phyloP scores from a whole-genome alignment of 2,329 filamentous ascomycete species.

The Seiridium cupressi region DNA sequence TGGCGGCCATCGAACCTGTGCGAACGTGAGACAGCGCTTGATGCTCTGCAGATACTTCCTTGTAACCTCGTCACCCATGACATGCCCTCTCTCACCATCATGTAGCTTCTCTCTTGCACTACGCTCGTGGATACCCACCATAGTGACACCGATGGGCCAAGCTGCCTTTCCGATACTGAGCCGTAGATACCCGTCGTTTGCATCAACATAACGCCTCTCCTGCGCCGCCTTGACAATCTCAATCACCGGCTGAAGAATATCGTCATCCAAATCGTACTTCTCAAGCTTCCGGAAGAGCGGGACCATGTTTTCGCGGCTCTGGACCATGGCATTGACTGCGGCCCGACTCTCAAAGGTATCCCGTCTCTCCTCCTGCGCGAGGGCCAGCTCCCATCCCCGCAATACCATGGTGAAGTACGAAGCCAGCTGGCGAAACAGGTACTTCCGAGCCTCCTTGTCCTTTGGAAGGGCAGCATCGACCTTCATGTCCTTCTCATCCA shows the following conservation, averaged over 20 bases:
- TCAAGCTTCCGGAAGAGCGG: conserved; percentile 91
- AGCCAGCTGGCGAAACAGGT: conserved; percentile 82
- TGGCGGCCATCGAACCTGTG: conserved; percentile 94
- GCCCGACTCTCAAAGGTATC: conserved; percentile 76
- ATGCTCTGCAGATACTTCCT: conserved; percentile 97
- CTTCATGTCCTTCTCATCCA: conserved; percentile 88
- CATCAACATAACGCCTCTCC: conserved; percentile 88
- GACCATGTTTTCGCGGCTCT: conserved; percentile 82
- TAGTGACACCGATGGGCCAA: conserved; percentile 98
- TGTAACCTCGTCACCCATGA: conserved; percentile 95
- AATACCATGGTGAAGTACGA: conserved; percentile 98
- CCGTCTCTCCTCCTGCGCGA: conserved; percentile 62
- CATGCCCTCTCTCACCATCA: conserved; percentile 83
- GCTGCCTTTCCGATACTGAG: conserved; percentile 95
- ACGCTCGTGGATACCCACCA: conserved; percentile 99
- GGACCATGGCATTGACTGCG: conserved; percentile 81
- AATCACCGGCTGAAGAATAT: conserved; percentile 76
- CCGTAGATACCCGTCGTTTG: conserved; percentile 90
- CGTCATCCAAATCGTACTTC: conserved; percentile 73
- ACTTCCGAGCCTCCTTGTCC: conserved; percentile 64
- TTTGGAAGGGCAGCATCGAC: conserved; percentile 55
- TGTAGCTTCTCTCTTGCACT: conserved; percentile 94
- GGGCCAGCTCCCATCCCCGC: conserved; percentile 77
- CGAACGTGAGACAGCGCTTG: conserved; percentile 93
- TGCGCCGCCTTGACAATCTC: conserved; percentile 93